Percentiles rank a stretch among this genome's conserved stretches.
Conservation (phyloP, 1,139 yeast genomes). For the Hyphopichia pseudoburtonii region DNA sequence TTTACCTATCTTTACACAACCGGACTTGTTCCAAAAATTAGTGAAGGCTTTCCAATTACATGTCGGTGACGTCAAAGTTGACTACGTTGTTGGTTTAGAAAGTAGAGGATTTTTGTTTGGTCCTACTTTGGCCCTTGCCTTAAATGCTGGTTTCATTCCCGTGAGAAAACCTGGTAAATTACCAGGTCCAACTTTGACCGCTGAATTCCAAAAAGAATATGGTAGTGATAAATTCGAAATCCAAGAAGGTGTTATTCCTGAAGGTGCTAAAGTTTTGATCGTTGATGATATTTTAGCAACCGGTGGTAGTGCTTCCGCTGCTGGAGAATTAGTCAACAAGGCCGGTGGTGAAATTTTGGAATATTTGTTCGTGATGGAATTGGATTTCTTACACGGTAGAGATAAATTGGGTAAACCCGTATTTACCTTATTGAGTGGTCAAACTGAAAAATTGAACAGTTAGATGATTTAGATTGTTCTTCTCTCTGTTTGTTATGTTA, state of each 20-base stretch:
- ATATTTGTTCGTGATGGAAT: conserved; percentile 87
- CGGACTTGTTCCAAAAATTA: conserved; percentile 75
- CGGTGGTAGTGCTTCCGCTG: conserved; percentile 95
- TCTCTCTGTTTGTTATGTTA: too few species aligned
- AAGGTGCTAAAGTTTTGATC: conserved; percentile 76
- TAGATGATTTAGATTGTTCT: neutral
- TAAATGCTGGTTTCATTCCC: conserved; percentile 90
- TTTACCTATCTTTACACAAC: conserved; percentile 86
- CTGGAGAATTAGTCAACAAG: conserved; percentile 77
- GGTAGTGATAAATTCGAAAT: conserved; percentile 88
- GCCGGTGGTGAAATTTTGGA: conserved; percentile 71
- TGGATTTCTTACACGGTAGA: conserved; percentile 92
- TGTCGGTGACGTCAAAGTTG: conserved; percentile 67
- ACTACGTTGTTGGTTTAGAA: conserved; percentile 90
- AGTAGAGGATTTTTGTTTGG: conserved; percentile 97
- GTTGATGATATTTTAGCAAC: conserved; percentile 98
- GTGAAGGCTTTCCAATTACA: conserved; percentile 80
- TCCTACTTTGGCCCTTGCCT: conserved; percentile 86
- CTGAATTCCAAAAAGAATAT: conserved; percentile 85
- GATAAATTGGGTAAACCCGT: conserved; percentile 82
- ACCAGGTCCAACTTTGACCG: conserved; percentile 79
- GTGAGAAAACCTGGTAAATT: conserved; percentile 93
- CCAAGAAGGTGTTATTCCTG: conserved; percentile 78
- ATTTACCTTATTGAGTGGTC: conserved; percentile 85
- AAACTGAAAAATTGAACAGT: conserved; percentile 58